Percentiles rank a stretch among this genome's conserved stretches.
Evolutionary conservation across 1,284 basidiomycete genomes (phyloP).

Genomic region (Singerocomus inundabilis): DNA sequence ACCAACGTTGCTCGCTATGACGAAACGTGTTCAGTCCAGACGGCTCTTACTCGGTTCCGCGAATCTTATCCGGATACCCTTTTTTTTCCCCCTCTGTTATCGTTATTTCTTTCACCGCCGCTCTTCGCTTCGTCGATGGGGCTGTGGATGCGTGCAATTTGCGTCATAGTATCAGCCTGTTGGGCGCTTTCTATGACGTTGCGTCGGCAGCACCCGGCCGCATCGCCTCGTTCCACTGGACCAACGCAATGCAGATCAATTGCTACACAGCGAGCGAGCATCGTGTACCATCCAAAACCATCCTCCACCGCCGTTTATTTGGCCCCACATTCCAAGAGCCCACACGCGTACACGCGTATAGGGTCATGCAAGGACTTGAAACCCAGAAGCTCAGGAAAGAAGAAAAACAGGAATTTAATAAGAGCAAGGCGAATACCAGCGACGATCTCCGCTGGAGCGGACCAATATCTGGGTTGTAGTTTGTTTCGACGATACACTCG

Average conservation of each 20-base stretch:
- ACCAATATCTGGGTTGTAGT: no score
- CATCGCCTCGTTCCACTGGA: neutral
- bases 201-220: neutral
- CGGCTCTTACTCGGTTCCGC: neutral
- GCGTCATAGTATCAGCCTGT: no score
- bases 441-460: neutral
- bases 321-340: slow-evolving; percentile 2
- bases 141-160: no score
- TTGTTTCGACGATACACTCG: no score
- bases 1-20: neutral
- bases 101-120: neutral
- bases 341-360: neutral
- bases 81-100: neutral
- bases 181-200: no score
- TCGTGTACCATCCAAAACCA: neutral
- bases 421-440: no score
- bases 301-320: neutral
- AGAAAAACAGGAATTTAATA: no score
- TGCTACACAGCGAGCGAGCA: no score
- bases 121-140: neutral
- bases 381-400: neutral
- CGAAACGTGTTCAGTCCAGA: neutral
- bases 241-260: no score
- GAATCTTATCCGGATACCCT: neutral
- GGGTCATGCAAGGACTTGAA: neutral